Percentiles rank a stretch among this genome's conserved stretches.
These are phyloP conservation scores for Daldinia decipiens DNA, from an alignment of 495 filamentous ascomycete genomes.

Conservation along the genomic window DNA sequence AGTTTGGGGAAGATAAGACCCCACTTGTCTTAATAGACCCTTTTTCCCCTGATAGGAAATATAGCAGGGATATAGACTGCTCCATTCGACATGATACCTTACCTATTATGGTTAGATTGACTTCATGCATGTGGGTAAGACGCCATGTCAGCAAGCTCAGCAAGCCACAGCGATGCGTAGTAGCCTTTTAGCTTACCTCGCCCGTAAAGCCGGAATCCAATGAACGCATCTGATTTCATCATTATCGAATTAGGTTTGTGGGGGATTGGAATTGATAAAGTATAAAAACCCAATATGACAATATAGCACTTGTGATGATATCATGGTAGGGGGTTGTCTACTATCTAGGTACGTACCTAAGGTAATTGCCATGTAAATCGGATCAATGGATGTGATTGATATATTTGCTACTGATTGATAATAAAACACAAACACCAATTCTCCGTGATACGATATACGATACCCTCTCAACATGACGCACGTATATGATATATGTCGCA, in stretches of 20 bases:
- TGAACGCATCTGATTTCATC: conserved; percentile 18
- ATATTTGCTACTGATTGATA: neutral
- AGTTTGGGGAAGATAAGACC: conserved; percentile 27
- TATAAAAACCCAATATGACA: neutral
- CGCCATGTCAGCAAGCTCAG: neutral
- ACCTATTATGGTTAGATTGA: conserved; percentile 18
- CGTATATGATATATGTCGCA: neutral
- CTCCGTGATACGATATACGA: neutral
- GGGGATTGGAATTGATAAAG: neutral
- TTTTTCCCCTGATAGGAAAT: conserved; percentile 30
- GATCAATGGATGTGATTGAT: neutral
- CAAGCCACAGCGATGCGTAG: conserved; percentile 17
- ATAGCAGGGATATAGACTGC: neutral
- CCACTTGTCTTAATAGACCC: conserved; percentile 1
- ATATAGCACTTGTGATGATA: neutral
- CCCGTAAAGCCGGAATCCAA: conserved; percentile 33
- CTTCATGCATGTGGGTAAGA: conserved; percentile 11
- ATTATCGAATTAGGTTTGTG: conserved; percentile 18
- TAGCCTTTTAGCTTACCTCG: neutral
- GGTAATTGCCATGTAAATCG: neutral
- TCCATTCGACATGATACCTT: conserved; percentile 15
- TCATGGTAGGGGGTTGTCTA: neutral
- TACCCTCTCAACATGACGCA: conserved; percentile 5
- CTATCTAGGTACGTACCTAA: neutral
- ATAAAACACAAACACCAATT: too few species aligned